Base-by-base conservation (phyloP, 2,329 filamentous ascomycete species). In the Aspergillus bombycis region DNA sequence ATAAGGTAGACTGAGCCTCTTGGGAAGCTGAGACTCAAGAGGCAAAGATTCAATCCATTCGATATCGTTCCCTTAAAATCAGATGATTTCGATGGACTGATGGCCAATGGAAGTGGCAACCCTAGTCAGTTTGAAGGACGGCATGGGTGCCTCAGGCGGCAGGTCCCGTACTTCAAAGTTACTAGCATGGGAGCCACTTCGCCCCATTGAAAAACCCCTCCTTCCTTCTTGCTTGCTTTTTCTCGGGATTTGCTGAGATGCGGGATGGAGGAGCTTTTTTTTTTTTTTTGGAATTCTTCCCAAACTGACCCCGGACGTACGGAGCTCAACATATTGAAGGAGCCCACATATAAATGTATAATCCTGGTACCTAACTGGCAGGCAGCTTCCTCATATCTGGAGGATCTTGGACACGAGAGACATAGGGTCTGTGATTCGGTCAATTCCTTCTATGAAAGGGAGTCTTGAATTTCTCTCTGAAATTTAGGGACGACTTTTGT, bases 191-290 rank as follows among this genome's bases (percentile, higher is more conserved):
- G 14, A 36, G 34, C 34, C 34, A 36, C 34, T 36, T 36, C 34
- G 12, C 34, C 34, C 34, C 34, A 16, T 36, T 2, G 14, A 36
- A 36, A 36, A 7, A 5, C 34, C 34, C 34, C 14, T 16, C 34
- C 34, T 36, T 36, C 34, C 34, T 36, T 36, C 34, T 6, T 36
- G 34, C 34, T 21, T 23, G 30, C 30, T 54, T 36, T 34, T 54
- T 36, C 32, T 54, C 52, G 52, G 52, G 52, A 16, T 54, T 54
- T 54, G 52, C 30, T 54, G 30, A 23, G 30, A 53, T 53, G n/a
- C 28, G 30, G 45, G 45, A 48, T 48, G 11, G 21, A 23, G 34
- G 19, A 21, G 28, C 8, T 53, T 34, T 53, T 34, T 53, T 28
- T 34, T 53, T 34, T 53, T 34, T 53, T 28, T 34, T 19, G 30